Evolutionary conservation across 2,329 filamentous ascomycete species (phyloP), one percentile per base, ranked within the genome.

Genomic region (Didymella keratinophila): DNA sequence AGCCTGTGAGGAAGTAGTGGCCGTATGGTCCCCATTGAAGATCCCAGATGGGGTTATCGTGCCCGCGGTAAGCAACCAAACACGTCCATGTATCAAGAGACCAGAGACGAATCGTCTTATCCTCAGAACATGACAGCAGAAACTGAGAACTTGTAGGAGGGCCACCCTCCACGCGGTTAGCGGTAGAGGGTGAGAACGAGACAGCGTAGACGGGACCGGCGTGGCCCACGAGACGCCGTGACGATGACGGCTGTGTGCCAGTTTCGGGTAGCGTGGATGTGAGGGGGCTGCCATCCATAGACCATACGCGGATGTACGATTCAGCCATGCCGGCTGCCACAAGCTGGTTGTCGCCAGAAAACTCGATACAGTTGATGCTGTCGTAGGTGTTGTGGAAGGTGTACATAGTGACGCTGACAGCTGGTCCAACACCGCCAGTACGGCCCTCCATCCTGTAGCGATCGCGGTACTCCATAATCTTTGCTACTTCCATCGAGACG

Each of bases 321-420:
- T 98, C 93, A 53, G 90, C 88, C 46, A 93, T 97, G 27, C 95
- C 96, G 21, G 89, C 91, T 23, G 95, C 95, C 36, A 95, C 91
- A 27, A 98, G 85, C 64, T 89, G 85, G 62, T 92, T 89, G 73
- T 99, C 95, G 52, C 94, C 91, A 0, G 94, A 97, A 72, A 99
- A 97, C 71, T 98, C 94, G 74, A 98, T 87, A 72, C 91, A 96
- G n/a, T 92, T 93, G 58, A 97, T 86, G 55, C 91, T 94, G 77
- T 96, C 93, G 63, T 93, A 89, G 0, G 92, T 96, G 77, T 99
- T 99, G 81, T 99, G 95, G 72, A 98, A 97, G 0, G 95, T 99
- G 75, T 96, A 97, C 91, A 98, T 98, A 81, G 92, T 95, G 23
- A 96, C 89, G 70, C 93, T 96, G 59, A 97, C 84, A 25, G 89